Evolutionary conservation across 495 filamentous ascomycete species (phyloP).

Genomic region (Penicillium silybi): DNA sequence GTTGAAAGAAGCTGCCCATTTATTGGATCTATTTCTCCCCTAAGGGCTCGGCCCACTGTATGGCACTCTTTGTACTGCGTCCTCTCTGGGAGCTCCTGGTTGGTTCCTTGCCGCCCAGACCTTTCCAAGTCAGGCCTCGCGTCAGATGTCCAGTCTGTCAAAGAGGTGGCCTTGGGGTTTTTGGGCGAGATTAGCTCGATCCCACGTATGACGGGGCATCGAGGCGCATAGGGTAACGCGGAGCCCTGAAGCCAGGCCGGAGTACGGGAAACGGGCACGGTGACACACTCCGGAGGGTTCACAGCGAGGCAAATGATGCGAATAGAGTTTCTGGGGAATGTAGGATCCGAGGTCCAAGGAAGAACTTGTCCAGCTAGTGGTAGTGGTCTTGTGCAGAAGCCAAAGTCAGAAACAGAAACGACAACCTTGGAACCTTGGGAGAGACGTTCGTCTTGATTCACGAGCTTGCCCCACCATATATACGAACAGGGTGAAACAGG

Average conservation of each 20-base stretch:
- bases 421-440: background rate
- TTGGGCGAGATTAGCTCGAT: background rate
- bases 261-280: background rate
- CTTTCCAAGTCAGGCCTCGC: background rate
- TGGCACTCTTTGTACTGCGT: background rate
- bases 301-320: background rate
- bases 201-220: background rate
- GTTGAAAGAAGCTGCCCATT: slow-evolving; percentile 3
- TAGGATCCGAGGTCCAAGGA: background rate
- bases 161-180: background rate
- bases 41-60: background rate
- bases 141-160: background rate
- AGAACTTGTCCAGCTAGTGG: too few relatives aligned
- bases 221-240: slow-evolving; percentile 6
- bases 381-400: too few relatives aligned
- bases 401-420: too few relatives aligned
- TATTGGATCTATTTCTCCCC: background rate
- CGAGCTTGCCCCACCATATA: background rate
- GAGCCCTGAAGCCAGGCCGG: background rate
- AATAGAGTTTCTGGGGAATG: slow-evolving; percentile 15
- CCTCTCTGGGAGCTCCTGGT: background rate
- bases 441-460: background rate
- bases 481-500: background rate
- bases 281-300: slow-evolving; percentile 20
- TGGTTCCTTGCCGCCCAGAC: background rate